Conservation (phyloP, 257 asterid species). For the Solanum pimpinellifolium region DNA sequence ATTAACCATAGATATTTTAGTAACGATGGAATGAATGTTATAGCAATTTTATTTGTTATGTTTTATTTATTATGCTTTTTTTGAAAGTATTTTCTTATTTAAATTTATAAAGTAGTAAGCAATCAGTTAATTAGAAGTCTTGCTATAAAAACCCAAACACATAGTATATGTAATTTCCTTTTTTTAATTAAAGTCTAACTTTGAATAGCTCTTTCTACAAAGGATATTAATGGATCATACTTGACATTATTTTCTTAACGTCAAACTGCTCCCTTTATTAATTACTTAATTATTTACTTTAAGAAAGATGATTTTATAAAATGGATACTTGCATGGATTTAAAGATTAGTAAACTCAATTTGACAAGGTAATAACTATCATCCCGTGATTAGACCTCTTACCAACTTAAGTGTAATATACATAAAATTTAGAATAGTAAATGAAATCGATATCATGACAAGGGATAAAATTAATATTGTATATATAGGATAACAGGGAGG, state of each 20-base stretch:
- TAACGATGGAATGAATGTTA: background rate
- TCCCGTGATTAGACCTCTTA: background rate
- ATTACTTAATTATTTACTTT: background rate
- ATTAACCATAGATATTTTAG: too few species aligned
- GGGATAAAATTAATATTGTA: background rate
- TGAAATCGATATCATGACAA: background rate
- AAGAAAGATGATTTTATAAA: background rate
- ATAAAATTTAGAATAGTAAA: background rate
- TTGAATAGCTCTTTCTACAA: background rate
- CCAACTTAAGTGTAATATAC: background rate
- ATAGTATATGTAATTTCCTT: background rate
- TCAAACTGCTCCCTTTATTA: background rate
- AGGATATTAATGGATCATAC: background rate
- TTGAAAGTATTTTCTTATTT: too few species aligned
- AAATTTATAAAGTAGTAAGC: too few species aligned
- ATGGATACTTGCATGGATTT: background rate
- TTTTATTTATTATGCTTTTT: too few species aligned
- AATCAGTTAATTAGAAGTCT: background rate
- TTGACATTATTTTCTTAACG: background rate
- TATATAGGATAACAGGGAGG: background rate
- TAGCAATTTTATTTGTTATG: too few species aligned
- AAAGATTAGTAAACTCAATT: background rate
- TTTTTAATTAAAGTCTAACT: background rate
- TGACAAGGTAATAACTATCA: background rate
- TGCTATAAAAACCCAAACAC: background rate